Evolutionary conservation across 2,329 filamentous ascomycete species (phyloP).

Genomic region (Trichothecium sympodiale): DNA sequence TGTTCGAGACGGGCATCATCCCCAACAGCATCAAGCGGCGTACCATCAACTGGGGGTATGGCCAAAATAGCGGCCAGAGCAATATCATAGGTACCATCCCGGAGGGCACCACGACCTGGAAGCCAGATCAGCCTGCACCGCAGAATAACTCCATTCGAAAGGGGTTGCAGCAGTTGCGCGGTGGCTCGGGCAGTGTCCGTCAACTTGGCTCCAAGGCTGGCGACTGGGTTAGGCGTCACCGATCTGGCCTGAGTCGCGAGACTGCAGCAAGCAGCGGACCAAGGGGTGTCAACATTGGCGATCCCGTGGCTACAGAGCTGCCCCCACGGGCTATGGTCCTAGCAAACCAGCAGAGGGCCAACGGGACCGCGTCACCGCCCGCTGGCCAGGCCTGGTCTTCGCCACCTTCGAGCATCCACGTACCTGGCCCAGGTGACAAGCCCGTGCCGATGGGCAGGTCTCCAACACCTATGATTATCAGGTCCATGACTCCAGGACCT

Average conservation of each 20-base stretch:
- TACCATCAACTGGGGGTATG: neutral
- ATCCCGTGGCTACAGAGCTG: constrained; percentile 2
- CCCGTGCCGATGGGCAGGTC: neutral
- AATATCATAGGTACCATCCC: too few species aligned
- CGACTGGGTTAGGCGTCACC: constrained; percentile 16
- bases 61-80: too few species aligned
- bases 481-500: neutral
- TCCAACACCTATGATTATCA: neutral
- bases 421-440: too few species aligned
- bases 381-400: too few species aligned
- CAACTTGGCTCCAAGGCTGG: constrained; percentile 13
- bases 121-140: too few species aligned
- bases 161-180: too few species aligned
- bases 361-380: neutral
- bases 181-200: constrained; percentile 9
- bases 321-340: constrained; percentile 2
- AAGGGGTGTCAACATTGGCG: constrained; percentile 2
- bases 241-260: constrained; percentile 2
- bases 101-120: too few species aligned
- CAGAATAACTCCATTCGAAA: too few species aligned
- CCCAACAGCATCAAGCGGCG: constrained; percentile 2
- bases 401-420: too few species aligned
- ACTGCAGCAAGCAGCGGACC: neutral
- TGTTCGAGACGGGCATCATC: constrained; percentile 10
- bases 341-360: neutral